Base-by-base conservation (phyloP, 495 filamentous ascomycete genomes). In the Elaphomyces granulatus region DNA sequence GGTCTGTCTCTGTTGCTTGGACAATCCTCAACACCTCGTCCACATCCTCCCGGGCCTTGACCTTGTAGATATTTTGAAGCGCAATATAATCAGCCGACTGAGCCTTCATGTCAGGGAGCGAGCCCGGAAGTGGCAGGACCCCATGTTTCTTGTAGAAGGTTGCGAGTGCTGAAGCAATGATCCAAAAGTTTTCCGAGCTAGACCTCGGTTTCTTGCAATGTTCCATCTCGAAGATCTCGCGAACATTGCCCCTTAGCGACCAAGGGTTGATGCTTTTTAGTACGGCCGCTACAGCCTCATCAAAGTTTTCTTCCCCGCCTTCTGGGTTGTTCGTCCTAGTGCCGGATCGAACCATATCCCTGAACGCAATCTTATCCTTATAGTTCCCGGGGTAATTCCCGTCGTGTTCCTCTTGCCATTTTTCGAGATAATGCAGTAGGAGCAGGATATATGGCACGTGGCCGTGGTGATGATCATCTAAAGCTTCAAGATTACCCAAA, bases 91-190 rank as follows among this genome's bases (percentile, higher is more conserved):
- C 85, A 35, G 72, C 77, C 15, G 86, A 93, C 56, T 87, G 75
- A 20, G 90, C 85, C 63, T 99, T 99, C 90, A 99, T 99, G 60
- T 99, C 90, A 4, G 90, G 92, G 10, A 96, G 67, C 15, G 79
- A 77, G 34, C 90, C 92, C 2, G 87, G 81, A 0, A 99, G 63
- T 15, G 90, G 90, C 4, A 96, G 71, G 30, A 76, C 70, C 15
- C 66, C 60, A 49, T 93, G 76, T 38, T 67, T 69, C 9, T 61
- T 53, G 52, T 88, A 77, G 60, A 96, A 99, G 20, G 67, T 47
- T 28, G 69, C 70, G 45, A 96, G 68, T 2, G 87, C 88, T 45
- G 78, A 67, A 7, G 87, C 83, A 49, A 95, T 87, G 43, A 93
- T 57, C 90, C 90, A 99, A 64, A 96, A 99, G 36, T 70, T 62